phyloP scores from a whole-genome alignment of 441 rosid genomes.

The Populus hybrid region DNA sequence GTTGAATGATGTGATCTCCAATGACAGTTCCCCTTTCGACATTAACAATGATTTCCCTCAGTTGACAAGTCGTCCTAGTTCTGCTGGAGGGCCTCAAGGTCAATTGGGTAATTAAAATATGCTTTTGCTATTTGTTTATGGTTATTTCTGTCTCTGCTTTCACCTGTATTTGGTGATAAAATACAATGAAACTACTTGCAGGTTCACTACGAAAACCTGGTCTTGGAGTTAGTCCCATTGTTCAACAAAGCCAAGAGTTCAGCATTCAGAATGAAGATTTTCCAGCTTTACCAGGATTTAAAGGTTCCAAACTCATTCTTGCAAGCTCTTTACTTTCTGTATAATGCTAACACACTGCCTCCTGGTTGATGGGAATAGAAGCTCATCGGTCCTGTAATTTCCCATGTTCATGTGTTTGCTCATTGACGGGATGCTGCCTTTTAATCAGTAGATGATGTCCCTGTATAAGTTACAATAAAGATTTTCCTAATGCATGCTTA shows the following conservation, averaged over 20 bases:
- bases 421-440: not conserved
- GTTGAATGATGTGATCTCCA: constrained; percentile 80
- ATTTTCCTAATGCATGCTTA: not conserved
- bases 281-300: constrained; percentile 98
- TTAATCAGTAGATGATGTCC: not conserved
- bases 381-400: not conserved
- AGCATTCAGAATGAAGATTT: constrained; percentile 99
- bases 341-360: not conserved
- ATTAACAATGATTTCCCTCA: constrained; percentile 93
- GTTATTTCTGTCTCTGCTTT: constrained; percentile 12
- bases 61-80: constrained; percentile 86
- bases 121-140: constrained; percentile 9
- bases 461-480: not conserved
- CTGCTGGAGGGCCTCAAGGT: constrained; percentile 95
- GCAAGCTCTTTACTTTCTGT: not conserved
- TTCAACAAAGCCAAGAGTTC: constrained; percentile 97
- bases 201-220: constrained; percentile 88
- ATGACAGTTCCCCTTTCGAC: constrained; percentile 81
- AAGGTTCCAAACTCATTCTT: constrained; percentile 49
- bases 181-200: constrained; percentile 31
- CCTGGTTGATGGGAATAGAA: not conserved
- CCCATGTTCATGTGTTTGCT: not conserved
- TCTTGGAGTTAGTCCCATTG: constrained; percentile 80
- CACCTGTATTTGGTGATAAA: constrained; percentile 20
- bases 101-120: constrained; percentile 61